Evolutionary conservation across 306 rosid genomes (phyloP), one percentile per base, ranked within the genome.

Genomic region (Fragaria ananassa): DNA sequence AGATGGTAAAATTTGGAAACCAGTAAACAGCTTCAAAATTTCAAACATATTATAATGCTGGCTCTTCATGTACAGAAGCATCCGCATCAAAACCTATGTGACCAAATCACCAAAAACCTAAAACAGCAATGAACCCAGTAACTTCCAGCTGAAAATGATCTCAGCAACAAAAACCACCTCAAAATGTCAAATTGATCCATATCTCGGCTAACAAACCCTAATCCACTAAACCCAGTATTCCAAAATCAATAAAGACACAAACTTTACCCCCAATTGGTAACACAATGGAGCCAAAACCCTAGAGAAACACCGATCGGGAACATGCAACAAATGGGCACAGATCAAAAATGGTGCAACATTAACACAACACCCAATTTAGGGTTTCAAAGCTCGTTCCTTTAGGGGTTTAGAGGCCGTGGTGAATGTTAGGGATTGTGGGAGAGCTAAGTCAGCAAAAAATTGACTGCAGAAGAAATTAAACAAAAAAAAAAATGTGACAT

Each of bases 391-490:
- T 68, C 78, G 56, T 72, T 53, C 82, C 78, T 78, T 46, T 61
- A 50, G 72, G 57, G 47, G 47, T 62, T 13, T 35, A 60, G 47
- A 61, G 9, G 70, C 45, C 29, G n/a, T 11, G 65, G 21, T 35
- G 74, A 67, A 77, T 58, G 21, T 47, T 67, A 60, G 45, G 41
- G 44, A 35, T 64, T 64, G 46, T 42, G 69, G 69, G 47, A 80
- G 79, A 82, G 80, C 85, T 81, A 79, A 86, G 87, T 87, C 87
- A 81, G 86, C 83, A 81, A 68, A 85, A 83, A 81, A 66, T 75
- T 83, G 89, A 89, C 84, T n/a, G 86, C 76, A 74, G 62, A 35
- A 70, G 57, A 18, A 80, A 15, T 0, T 4, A 1, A 57, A 31
- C 41, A 0, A 41, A 12, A 1, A 34, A 51, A 63, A 79, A 85